Base-by-base conservation (phyloP, 306 rosid species). In the Pyrus bretschneideri region DNA sequence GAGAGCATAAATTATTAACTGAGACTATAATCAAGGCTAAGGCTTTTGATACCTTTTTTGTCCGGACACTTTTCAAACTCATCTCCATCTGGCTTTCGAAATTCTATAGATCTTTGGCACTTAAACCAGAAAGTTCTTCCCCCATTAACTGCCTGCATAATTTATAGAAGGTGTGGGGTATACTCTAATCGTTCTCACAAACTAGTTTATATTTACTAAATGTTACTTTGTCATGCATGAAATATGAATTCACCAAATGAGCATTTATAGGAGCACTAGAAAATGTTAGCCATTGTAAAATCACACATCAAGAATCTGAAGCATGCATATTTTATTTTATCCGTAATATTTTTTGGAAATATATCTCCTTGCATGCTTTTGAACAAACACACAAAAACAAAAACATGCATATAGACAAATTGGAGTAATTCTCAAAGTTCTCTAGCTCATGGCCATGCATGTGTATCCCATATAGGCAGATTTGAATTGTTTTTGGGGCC, bases 111-210 rank as follows among this genome's bases (percentile, higher is more conserved):
- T 92, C 93, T 84, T 84, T 83, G 25, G 63, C 45, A 30, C 83
- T 80, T 86, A 95, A 82, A 72, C 85, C 85, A 74, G 89, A 90
- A 72, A 90, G 89, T 76, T 87, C 89, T 83, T 95, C 85, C 3
- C 98, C 98, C 97, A 81, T 88, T 60, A 95, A 29, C 83, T 89
- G 91, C 78, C 98, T 95, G 89, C 85, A 81, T 66, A 57, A 65
- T 69, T 29, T 63, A 33, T 14, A 54, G 27, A 60, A 21, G 8
- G 22, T 49, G 18, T 7, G 25, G 31, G 44, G 45, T 46, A 13
- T 17, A 46, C 6, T 46, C 6, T 46, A 46, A 46, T 12, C 52
- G 15, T 46, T 46, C 52, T 13, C 52, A 46, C 52, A 46, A 46
- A 46, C 18, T 46, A 46, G 5, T 46, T 46, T 17, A 13, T 46